A percentile compares a stretch with the other conserved stretches of the same genome.
Evolutionary conservation across 1,284 basidiomycete species (phyloP).

Genomic region (Mycosarcoma mackinlayi): DNA sequence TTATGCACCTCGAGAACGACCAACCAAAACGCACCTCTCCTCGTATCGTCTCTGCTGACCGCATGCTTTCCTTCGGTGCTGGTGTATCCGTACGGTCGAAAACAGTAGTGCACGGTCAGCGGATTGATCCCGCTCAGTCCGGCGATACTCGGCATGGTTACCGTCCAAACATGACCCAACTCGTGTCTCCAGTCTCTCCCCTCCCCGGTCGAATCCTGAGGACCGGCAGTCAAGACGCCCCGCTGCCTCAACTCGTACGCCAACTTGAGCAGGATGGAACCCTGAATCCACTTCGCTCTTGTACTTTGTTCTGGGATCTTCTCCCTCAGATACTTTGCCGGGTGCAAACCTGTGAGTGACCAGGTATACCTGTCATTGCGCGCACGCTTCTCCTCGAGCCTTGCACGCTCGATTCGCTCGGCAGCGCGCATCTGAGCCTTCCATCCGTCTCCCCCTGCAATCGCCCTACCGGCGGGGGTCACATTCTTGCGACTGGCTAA

Average conservation of each 20-base stretch:
- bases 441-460: conserved; percentile 13
- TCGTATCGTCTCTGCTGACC: neutral
- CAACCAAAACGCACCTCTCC: conserved; percentile 68
- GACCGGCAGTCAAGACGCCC: conserved; percentile 29
- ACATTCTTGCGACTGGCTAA: conserved; percentile 17
- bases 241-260: conserved; percentile 52
- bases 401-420: conserved; percentile 22
- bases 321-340: conserved; percentile 25
- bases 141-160: conserved; percentile 78
- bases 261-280: conserved; percentile 53
- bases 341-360: conserved; percentile 26
- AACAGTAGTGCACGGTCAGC: conserved; percentile 79
- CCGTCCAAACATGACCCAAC: conserved; percentile 51
- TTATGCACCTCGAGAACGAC: conserved; percentile 81
- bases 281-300: conserved; percentile 36
- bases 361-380: conserved; percentile 21
- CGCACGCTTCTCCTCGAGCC: conserved; percentile 25
- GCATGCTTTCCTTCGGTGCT: neutral
- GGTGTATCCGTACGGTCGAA: conserved; percentile 63
- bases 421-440: conserved; percentile 33
- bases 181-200: conserved; percentile 19
- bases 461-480: conserved; percentile 8
- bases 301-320: conserved; percentile 5
- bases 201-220: conserved; percentile 31
- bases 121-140: conserved; percentile 82